Evolutionary conservation across 176 grass and related monocot genomes (phyloP), one percentile per base, ranked within the genome.

Genomic region (Oryza australiensis): DNA sequence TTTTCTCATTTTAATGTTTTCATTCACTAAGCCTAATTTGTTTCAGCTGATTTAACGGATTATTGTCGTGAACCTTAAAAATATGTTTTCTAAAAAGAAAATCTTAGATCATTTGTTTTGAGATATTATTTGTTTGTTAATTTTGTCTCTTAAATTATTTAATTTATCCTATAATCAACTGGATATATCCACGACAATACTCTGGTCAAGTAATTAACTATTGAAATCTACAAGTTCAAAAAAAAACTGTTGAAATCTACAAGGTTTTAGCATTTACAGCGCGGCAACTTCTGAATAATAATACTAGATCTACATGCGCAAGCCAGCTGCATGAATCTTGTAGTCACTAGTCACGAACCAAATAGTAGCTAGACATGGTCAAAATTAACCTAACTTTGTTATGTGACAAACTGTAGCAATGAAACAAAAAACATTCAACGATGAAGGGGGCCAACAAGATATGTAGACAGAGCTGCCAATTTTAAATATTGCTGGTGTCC

Each of bases 401-500:
- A n/a, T 60, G 55, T 24, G 55, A 24, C 55, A 24, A 60, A 24
- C n/a, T 11, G 20, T 24, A n/a, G 22, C 55, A n/a, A 60, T 0
- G 51, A 24, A 60, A 60, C 55, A 60, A 60, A 60, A 23, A 60
- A 60, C 55, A 24, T n/a, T 60, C 20, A 35, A 48, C 64, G 30
- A 24, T 51, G 27, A 35, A 70, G 79, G 70, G 38, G 9, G 64
- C 80, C 53, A n/a, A 18, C 46, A 59, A 70, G 73, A 86, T 74
- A 86, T 26, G n/a, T 60, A 24, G 55, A 69, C 26, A 59, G 67
- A 82, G 80, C 68, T 86, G 67, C 82, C 83, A 60, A 24, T 11
- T 24, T 60, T 35, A 73, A 77, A 70, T 82, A 68, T 66, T 82
- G 83, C 22, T 77, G 77, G 74, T 77, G 72, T 23, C 82, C 87